These are phyloP conservation scores for Ceratocystiopsis sp. DNA, from an alignment of 2,329 filamentous ascomycete species.

Conservation along the genomic window DNA sequence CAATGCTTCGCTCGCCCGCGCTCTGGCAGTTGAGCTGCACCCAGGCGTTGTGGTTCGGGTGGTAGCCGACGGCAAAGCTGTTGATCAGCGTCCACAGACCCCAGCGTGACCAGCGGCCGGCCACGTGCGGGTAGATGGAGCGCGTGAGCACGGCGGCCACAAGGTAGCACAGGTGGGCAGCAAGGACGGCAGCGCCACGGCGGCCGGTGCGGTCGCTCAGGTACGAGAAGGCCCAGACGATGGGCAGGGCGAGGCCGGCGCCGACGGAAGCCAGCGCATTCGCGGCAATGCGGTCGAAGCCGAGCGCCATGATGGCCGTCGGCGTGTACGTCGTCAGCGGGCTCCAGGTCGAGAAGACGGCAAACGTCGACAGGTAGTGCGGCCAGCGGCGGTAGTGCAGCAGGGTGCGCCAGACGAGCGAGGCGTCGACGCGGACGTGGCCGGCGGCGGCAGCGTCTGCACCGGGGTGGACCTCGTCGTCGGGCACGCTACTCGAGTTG, in stretches of 20 bases:
- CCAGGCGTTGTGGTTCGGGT: constrained; percentile 36
- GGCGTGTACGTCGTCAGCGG: neutral
- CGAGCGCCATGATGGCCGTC: neutral
- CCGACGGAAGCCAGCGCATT: neutral
- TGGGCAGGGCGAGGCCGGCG: too few species aligned
- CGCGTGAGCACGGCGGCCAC: neutral
- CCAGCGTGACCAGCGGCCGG: constrained; percentile 29
- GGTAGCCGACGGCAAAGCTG: constrained; percentile 32
- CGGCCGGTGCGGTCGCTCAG: too few species aligned
- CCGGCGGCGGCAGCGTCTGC: too few species aligned
- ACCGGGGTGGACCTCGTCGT: too few species aligned
- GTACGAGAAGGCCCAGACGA: too few species aligned
- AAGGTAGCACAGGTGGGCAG: too few species aligned
- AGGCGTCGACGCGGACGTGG: too few species aligned
- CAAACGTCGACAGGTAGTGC: neutral
- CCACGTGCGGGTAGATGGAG: constrained; percentile 18
- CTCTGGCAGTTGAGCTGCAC: constrained; percentile 32
- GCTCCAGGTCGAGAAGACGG: neutral
- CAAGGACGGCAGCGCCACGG: too few species aligned
- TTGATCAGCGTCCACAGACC: constrained; percentile 35
- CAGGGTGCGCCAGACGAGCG: neutral
- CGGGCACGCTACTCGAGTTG: too few species aligned
- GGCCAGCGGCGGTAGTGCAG: neutral
- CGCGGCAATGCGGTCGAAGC: neutral
- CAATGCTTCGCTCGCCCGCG: constrained; percentile 28